Evolutionary conservation across 495 filamentous ascomycete species (phyloP), one percentile per base, ranked within the genome.

Genomic region (Cudoniella acicularis): DNA sequence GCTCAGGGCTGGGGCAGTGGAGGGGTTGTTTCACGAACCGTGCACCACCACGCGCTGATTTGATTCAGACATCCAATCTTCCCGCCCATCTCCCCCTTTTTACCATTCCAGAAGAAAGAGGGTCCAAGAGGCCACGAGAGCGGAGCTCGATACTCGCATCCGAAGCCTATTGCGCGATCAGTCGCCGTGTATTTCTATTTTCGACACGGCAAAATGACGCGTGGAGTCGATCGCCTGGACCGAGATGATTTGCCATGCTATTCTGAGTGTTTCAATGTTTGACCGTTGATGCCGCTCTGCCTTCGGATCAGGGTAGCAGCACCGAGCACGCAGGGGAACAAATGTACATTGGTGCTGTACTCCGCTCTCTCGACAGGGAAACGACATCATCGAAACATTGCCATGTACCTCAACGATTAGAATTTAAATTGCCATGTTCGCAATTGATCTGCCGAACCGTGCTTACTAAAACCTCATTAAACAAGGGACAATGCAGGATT

Each of bases 381-480:
- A n/a, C n/a, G n/a, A n/a, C n/a, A n/a, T n/a, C n/a, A n/a, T n/a
- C n/a, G n/a, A n/a, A n/a, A n/a, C n/a, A n/a, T n/a, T n/a, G n/a
- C n/a, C 18, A 16, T 46, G 43, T 46, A 46, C 11, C 43, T 46
- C 43, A n/a, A 21, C n/a, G 11, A 21, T 16, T 46, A 46, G 13
- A 46, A 46, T 46, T 46, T 9, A 16, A 46, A 4, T 8, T 46
- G 43, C 43, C 43, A n/a, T 21, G 43, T 17, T 21, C 43, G 18
- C 8, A 46, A 46, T 36, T n/a, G 43, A 46, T 46, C 43, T 46
- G 43, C 43, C 43, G 43, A 46, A n/a, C 43, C 43, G 43, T n/a
- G 11, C 18, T 16, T 8, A 46, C 11, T 46, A n/a, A 46, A 46
- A 6, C 4, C 13, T 46, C 8, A 46, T 46, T 9, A 46, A 46